Conservation (phyloP, 768 basidiomycete genomes). For the Gloeophyllum trabeum region DNA sequence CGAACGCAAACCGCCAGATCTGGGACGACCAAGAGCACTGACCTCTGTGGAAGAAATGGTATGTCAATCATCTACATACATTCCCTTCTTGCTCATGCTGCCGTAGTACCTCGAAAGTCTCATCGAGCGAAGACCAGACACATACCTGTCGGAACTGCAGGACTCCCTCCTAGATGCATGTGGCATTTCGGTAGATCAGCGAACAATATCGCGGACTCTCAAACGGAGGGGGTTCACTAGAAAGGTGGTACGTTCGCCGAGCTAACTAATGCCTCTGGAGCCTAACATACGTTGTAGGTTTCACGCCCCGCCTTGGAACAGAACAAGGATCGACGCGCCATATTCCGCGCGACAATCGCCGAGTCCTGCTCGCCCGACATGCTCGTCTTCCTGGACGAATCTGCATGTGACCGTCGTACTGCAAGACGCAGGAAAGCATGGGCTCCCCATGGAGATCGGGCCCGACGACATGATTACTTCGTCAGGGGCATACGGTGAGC, state of each 20-base stretch:
- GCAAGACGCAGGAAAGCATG: slow-evolving; percentile 11
- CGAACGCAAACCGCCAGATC: background rate
- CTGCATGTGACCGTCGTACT: slow-evolving; percentile 15
- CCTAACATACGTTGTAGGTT: background rate
- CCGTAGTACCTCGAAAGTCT: background rate
- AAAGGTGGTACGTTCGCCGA: slow-evolving; percentile 1
- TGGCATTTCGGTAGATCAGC: background rate
- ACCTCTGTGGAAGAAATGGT: background rate
- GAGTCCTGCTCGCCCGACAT: slow-evolving; percentile 3
- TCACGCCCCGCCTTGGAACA: background rate
- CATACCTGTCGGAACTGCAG: background rate
- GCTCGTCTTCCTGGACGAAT: slow-evolving; percentile 20
- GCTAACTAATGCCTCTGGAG: background rate
- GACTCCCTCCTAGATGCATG: background rate
- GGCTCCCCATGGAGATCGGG: slow-evolving; percentile 12
- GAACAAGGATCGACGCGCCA: background rate
- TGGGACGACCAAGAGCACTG: background rate
- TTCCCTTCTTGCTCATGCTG: background rate
- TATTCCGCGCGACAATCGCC: background rate
- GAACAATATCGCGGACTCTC: slow-evolving; percentile 1
- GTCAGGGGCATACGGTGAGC: slow-evolving; percentile 16
- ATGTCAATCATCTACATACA: background rate
- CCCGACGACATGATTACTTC: slow-evolving; percentile 14
- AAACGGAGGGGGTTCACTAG: background rate
- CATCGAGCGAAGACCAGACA: slow-evolving; percentile 3